Evolutionary conservation across 2,329 filamentous ascomycete species (phyloP).

Genomic region (Phaeosphaeriaceae sp.): DNA sequence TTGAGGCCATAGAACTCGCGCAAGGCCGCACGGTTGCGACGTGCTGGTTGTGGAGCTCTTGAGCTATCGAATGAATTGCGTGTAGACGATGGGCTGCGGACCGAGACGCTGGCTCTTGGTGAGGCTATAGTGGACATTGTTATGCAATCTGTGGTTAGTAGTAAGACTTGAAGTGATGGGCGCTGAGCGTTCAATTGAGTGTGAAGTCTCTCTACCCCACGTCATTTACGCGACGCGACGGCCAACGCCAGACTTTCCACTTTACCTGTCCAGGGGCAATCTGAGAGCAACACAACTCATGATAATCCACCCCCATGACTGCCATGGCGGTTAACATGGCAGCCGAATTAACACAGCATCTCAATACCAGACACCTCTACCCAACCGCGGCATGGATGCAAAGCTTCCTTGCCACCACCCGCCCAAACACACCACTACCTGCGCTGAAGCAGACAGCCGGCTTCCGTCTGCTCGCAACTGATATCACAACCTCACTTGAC

Average conservation of each 20-base stretch:
- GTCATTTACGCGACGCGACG: slow-evolving; percentile 35
- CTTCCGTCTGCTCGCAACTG: slow-evolving; percentile 78
- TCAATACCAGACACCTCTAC: slow-evolving; percentile 59
- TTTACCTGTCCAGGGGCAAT: no score
- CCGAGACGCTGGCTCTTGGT: slow-evolving; percentile 64
- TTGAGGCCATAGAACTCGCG: slow-evolving; percentile 95
- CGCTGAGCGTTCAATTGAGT: no score
- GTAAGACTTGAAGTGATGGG: slow-evolving; percentile 7
- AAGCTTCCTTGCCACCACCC: slow-evolving; percentile 63
- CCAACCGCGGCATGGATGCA: slow-evolving; percentile 69
- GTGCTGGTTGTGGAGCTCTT: slow-evolving; percentile 50
- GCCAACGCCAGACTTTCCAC: slow-evolving; percentile 1
- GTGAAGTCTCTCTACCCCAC: slow-evolving; percentile 24
- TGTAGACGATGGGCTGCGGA: slow-evolving; percentile 74
- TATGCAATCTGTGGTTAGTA: no score
- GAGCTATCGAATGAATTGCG: slow-evolving; percentile 70
- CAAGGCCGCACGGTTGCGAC: slow-evolving; percentile 81
- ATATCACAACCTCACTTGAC: slow-evolving; percentile 69
- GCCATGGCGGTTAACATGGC: slow-evolving; percentile 37
- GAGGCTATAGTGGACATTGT: slow-evolving; percentile 66
- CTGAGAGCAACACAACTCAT: no score
- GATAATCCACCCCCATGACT: slow-evolving; percentile 2
- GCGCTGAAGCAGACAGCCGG: slow-evolving; percentile 80
- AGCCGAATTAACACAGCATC: slow-evolving; percentile 59
- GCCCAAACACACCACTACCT: slow-evolving; percentile 66